Base-by-base conservation (phyloP, 1,284 basidiomycete genomes). In the Malassezia vespertilionis region DNA sequence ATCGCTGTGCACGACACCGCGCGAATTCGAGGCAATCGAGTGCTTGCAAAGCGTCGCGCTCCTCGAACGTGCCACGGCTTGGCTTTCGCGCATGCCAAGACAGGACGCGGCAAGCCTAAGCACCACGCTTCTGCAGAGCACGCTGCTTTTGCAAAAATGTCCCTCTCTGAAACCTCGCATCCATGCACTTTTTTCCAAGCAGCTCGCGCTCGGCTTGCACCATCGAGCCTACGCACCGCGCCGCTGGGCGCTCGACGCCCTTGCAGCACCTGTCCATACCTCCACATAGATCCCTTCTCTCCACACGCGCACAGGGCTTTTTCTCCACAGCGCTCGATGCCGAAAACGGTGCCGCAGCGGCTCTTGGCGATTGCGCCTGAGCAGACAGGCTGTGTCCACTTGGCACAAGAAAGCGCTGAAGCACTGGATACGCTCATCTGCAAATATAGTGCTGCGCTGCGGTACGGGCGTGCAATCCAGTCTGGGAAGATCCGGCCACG, bases 391-490 rank as follows among this genome's bases (percentile, higher is more conserved):
- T 52, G 50, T 15, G 37, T 31, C 20, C 50, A 52, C 30, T 24
- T 52, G 3, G 36, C 21, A 2, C 10, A 14, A 2, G 18, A 35
- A 7, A 12, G 15, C 5, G 4, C 27, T 4, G 28, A n/a, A 11
- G 15, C 15, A 9, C 21, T 56, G 33, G 23, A 55, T 50, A 37
- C 43, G 40, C 45, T 56, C 31, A 31, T 67, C 11, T 39, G 54
- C 38, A 51, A 60, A 18, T 67, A 65, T 48, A 48, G 54, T 4
- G 52, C 61, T 1, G 65, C 58, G 7, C 28, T 68, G 10, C 53
- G 63, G 15, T 68, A 57, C 55, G 65, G 63, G 7, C 47, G 44
- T 4, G 53, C 52, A 28, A 56, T 65, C 27, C 51, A 54, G n/a
- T 45, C 38, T 1, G 65, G 65, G 6, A 33, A 57, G 33, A 44